phyloP scores from a whole-genome alignment of 495 filamentous ascomycete genomes.

The Penicillium egyptiacum region DNA sequence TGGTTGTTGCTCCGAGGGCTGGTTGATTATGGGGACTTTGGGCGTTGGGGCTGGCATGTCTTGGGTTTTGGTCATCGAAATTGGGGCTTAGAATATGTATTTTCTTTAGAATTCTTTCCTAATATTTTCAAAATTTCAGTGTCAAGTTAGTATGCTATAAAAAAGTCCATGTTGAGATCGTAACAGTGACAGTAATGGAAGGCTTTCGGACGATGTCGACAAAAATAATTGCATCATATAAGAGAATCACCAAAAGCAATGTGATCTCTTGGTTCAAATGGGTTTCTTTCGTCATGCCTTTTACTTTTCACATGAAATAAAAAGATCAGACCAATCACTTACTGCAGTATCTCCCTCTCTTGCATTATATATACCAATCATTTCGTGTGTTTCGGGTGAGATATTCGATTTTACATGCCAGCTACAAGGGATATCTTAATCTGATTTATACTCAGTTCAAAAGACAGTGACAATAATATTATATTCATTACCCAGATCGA shows the following conservation, averaged over 20 bases:
- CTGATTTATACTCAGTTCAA: neutral
- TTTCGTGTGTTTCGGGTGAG: neutral
- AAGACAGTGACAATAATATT: neutral
- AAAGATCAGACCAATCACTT: neutral
- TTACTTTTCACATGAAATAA: neutral
- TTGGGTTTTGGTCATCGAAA: neutral
- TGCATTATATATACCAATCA: neutral
- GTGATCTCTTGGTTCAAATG: constrained; percentile 18
- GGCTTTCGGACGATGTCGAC: constrained; percentile 28
- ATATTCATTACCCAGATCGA: neutral
- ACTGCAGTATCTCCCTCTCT: neutral
- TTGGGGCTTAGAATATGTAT: neutral
- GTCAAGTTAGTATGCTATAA: neutral
- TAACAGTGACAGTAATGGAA: neutral
- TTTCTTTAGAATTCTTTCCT: neutral
- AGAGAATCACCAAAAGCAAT: constrained; percentile 8
- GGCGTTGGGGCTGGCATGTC: neutral
- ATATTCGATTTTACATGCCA: neutral
- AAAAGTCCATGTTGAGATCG: neutral
- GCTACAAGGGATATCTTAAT: neutral
- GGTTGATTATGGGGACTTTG: neutral
- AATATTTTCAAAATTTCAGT: neutral
- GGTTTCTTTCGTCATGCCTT: constrained; percentile 19
- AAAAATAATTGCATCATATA: constrained; percentile 17
- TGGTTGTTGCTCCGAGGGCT: constrained; percentile 27